Evolutionary conservation across 805 yeast genomes (phyloP).

Genomic region (Nakazawaea wyomingensis): DNA sequence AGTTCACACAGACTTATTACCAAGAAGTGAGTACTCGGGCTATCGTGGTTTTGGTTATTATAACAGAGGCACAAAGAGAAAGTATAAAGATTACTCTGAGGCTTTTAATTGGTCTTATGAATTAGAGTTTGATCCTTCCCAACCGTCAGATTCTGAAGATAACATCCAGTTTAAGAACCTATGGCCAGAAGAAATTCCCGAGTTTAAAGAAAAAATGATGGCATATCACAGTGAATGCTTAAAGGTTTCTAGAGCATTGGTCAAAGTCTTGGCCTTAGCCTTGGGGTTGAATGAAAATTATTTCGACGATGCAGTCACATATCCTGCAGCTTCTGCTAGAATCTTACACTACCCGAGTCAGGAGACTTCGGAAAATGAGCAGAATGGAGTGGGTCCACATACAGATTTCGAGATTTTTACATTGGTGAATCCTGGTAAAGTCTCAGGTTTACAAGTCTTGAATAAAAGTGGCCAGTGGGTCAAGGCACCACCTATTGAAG

Average conservation of each 20-base stretch:
- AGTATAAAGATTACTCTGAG: slow-evolving; percentile 21
- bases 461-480: slow-evolving; percentile 26
- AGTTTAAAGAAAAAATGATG: slow-evolving; percentile 12
- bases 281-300: slow-evolving; percentile 20
- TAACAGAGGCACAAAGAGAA: slow-evolving; percentile 17
- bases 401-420: slow-evolving; percentile 28
- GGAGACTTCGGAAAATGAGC: slow-evolving; percentile 19
- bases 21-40: slow-evolving; percentile 19
- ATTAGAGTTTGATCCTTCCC: slow-evolving; percentile 17
- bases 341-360: slow-evolving; percentile 27
- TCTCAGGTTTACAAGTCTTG: slow-evolving; percentile 33
- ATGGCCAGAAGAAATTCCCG: slow-evolving; percentile 23
- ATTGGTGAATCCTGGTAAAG: slow-evolving; percentile 19
- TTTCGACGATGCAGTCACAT: slow-evolving; percentile 20
- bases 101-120: slow-evolving; percentile 25
- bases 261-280: slow-evolving; percentile 21
- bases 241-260: slow-evolving; percentile 14
- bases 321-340: slow-evolving; percentile 24
- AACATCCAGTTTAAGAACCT: slow-evolving; percentile 13
- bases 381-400: slow-evolving; percentile 29
- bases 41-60: slow-evolving; percentile 20
- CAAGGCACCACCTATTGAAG: slow-evolving; percentile 28
- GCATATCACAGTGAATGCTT: slow-evolving; percentile 6
- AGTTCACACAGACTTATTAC: slow-evolving; percentile 21
- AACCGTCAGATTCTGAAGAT: slow-evolving; percentile 8